A percentile compares a stretch with the other conserved stretches of the same genome.
phyloP scores from a whole-genome alignment of 805 yeast genomes.

The Naumovozyma castellii region DNA sequence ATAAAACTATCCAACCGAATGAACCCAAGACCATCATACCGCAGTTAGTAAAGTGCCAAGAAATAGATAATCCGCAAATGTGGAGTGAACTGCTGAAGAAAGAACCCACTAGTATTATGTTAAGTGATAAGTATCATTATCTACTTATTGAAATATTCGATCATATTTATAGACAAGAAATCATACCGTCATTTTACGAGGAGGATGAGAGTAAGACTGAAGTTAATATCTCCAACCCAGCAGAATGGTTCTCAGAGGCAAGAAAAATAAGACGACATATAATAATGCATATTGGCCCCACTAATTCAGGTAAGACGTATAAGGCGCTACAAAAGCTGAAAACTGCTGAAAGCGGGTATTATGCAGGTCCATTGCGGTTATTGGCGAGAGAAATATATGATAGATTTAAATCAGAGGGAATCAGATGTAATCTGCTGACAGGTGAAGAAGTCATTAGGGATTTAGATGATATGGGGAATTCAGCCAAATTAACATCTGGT shows the following conservation, averaged over 20 bases:
- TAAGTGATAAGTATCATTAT: constrained; percentile 7
- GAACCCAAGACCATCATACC: constrained; percentile 10
- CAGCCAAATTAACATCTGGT: constrained; percentile 73
- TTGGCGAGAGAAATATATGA: constrained; percentile 89
- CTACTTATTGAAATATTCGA: constrained; percentile 13
- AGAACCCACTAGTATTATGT: not conserved
- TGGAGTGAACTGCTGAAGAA: constrained; percentile 1
- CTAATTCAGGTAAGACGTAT: constrained; percentile 92
- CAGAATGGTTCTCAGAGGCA: constrained; percentile 79
- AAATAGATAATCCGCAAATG: not conserved
- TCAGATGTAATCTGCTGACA: constrained; percentile 75
- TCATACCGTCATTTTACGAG: constrained; percentile 9
- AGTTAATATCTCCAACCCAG: constrained; percentile 48
- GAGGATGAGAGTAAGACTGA: constrained; percentile 5
- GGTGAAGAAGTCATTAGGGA: constrained; percentile 89
- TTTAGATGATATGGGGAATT: constrained; percentile 56
- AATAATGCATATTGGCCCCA: constrained; percentile 94
- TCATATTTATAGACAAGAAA: constrained; percentile 19
- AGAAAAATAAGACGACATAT: constrained; percentile 68
- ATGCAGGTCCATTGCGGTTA: constrained; percentile 88
- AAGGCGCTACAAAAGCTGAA: constrained; percentile 64
- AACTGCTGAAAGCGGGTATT: constrained; percentile 64
- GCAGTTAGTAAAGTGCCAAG: constrained; percentile 7
- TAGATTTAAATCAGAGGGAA: constrained; percentile 54
- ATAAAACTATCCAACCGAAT: constrained; percentile 12